Percentiles rank a stretch among this genome's conserved stretches.
These are phyloP conservation scores for Adenanthera pavonina DNA, from an alignment of 306 rosid species.

Conservation along the genomic window DNA sequence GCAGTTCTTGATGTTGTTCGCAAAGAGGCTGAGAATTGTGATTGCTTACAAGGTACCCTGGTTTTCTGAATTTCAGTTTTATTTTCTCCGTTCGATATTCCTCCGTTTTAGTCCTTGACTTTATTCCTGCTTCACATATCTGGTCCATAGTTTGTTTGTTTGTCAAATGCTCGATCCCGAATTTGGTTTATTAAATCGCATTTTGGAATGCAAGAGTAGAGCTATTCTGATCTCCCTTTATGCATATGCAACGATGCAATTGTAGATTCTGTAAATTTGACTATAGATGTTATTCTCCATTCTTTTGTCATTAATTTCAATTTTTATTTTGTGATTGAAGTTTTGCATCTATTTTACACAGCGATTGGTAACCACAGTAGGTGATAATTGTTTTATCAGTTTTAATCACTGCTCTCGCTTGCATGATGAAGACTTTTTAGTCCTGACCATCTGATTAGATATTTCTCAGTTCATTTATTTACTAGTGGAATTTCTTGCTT, in stretches of 20 bases:
- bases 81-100: neutral
- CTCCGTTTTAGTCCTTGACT: neutral
- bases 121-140: neutral
- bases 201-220: neutral
- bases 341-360: neutral
- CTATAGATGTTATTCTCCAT: neutral
- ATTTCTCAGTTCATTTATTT: neutral
- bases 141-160: neutral
- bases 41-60: conserved; percentile 44
- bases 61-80: neutral
- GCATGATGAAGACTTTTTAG: neutral
- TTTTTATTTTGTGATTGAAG: neutral
- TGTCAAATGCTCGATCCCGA: neutral
- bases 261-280: neutral
- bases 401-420: neutral
- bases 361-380: neutral
- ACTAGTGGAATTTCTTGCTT: neutral
- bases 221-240: neutral
- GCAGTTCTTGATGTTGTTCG: conserved; percentile 51
- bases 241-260: neutral
- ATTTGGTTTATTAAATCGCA: neutral
- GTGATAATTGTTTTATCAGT: neutral
- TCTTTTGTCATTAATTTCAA: neutral
- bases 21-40: conserved; percentile 55
- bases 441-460: conserved; percentile 7